A percentile compares a stretch with the other conserved stretches of the same genome.
Conservation (phyloP, 371 early-diverging fungal species). For the Dichotomocladium elegans region DNA sequence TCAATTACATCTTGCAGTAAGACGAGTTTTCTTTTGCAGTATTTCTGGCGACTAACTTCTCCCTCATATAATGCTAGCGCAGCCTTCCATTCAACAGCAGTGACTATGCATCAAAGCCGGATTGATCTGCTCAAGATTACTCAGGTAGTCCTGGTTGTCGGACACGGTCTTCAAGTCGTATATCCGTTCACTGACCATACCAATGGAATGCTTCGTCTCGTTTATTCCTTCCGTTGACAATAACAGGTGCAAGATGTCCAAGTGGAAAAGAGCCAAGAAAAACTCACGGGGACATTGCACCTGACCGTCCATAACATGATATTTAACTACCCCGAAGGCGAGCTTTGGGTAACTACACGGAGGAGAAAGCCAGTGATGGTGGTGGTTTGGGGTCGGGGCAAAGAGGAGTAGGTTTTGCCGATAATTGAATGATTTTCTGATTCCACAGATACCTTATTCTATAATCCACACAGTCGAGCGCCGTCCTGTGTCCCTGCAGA, state of each 20-base stretch:
- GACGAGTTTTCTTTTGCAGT: too few species aligned
- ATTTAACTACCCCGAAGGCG: conserved; percentile 60
- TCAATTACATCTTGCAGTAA: too few species aligned
- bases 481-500: conserved; percentile 41
- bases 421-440: background rate
- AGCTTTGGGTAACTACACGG: conserved; percentile 61
- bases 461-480: conserved; percentile 82
- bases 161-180: too few species aligned
- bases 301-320: conserved; percentile 78
- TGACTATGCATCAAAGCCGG: conserved; percentile 37
- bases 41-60: too few species aligned
- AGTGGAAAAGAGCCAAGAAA: conserved; percentile 55
- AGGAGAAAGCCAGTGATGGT: too few species aligned
- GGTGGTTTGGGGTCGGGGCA: too few species aligned
- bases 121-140: conserved; percentile 46
- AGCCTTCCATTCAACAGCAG: too few species aligned
- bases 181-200: too few species aligned
- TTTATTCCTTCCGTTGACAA: too few species aligned
- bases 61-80: too few species aligned
- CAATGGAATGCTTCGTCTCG: too few species aligned
- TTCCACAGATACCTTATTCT: conserved; percentile 79
- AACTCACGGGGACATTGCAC: conserved; percentile 68
- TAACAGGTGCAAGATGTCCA: conserved; percentile 60
- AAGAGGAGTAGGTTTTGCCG: background rate
- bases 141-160: conserved; percentile 31